Percentiles rank a stretch among this genome's conserved stretches.
Conservation (phyloP, 805 yeast species). For the Candida ulmi region DNA sequence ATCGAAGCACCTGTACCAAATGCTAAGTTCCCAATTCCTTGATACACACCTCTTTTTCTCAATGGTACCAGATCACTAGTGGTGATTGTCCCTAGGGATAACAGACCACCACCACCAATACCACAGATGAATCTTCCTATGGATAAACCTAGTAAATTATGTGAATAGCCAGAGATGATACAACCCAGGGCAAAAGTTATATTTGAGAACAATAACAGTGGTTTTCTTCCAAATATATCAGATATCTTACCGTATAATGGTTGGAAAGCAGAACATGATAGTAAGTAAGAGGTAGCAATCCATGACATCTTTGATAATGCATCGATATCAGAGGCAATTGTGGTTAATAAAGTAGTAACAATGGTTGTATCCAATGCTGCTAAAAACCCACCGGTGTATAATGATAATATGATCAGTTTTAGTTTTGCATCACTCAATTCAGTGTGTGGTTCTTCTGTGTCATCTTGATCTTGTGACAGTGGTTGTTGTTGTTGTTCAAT, state of each 20-base stretch:
- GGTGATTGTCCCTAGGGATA: slow-evolving; percentile 64
- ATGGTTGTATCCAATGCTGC: slow-evolving; percentile 62
- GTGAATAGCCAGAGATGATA: slow-evolving; percentile 30
- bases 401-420: slow-evolving; percentile 27
- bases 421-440: background rate
- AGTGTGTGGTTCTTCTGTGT: background rate
- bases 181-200: slow-evolving; percentile 38
- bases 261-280: slow-evolving; percentile 62
- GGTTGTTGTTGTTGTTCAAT: background rate
- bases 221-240: slow-evolving; percentile 59
- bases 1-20: slow-evolving; percentile 70
- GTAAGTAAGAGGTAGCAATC: slow-evolving; percentile 61
- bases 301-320: slow-evolving; percentile 59
- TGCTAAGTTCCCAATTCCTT: slow-evolving; percentile 71
- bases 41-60: slow-evolving; percentile 71
- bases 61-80: slow-evolving; percentile 72
- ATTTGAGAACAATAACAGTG: slow-evolving; percentile 33
- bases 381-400: slow-evolving; percentile 41
- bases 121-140: slow-evolving; percentile 70
- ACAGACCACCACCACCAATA: slow-evolving; percentile 84
- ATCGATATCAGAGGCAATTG: slow-evolving; percentile 59
- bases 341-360: slow-evolving; percentile 55
- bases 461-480: background rate
- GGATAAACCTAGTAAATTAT: slow-evolving; percentile 25
- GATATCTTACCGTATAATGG: slow-evolving; percentile 61